Percentiles rank a stretch among this genome's conserved stretches.
phyloP scores from a whole-genome alignment of 306 rosid genomes.

The Citrullus mucosospermus region DNA sequence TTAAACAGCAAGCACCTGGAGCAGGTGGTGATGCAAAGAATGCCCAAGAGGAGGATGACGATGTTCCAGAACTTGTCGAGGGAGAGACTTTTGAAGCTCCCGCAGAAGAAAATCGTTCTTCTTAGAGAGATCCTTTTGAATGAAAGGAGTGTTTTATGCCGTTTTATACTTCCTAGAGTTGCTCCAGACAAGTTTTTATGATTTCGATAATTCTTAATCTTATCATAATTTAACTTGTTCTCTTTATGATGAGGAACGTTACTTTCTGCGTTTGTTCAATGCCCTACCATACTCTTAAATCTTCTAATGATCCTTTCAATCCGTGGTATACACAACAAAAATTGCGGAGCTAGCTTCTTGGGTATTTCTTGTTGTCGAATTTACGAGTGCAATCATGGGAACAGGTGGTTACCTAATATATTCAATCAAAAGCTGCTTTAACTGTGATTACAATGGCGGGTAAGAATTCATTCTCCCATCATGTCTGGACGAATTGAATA shows the following conservation, averaged over 20 bases:
- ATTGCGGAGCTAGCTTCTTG: neutral
- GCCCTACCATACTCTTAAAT: neutral
- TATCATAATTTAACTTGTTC: conserved; percentile 7
- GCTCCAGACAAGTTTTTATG: neutral
- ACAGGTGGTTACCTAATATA: too few species aligned
- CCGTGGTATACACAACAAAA: neutral
- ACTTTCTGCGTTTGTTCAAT: neutral
- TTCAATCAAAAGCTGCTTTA: too few species aligned
- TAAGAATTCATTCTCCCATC: too few species aligned
- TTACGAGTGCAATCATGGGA: neutral
- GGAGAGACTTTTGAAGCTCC: conserved; percentile 83
- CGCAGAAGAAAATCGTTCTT: conserved; percentile 46
- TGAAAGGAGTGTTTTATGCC: neutral
- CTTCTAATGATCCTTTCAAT: neutral
- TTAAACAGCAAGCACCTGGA: conserved; percentile 70
- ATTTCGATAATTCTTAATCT: conserved; percentile 2
- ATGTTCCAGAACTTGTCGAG: conserved; percentile 75
- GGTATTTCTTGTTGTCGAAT: neutral
- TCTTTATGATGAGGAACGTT: conserved; percentile 3
- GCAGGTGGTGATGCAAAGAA: conserved; percentile 32
- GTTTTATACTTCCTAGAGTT: neutral
- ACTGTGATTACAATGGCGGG: too few species aligned
- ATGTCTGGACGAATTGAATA: too few species aligned
- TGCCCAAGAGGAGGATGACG: conserved; percentile 46
- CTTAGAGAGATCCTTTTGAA: conserved; percentile 14